A percentile compares a stretch with the other conserved stretches of the same genome.
These are phyloP conservation scores for Fragilariopsis cylindrus DNA, from an alignment of 108 stramenopile species.

Conservation along the genomic window DNA sequence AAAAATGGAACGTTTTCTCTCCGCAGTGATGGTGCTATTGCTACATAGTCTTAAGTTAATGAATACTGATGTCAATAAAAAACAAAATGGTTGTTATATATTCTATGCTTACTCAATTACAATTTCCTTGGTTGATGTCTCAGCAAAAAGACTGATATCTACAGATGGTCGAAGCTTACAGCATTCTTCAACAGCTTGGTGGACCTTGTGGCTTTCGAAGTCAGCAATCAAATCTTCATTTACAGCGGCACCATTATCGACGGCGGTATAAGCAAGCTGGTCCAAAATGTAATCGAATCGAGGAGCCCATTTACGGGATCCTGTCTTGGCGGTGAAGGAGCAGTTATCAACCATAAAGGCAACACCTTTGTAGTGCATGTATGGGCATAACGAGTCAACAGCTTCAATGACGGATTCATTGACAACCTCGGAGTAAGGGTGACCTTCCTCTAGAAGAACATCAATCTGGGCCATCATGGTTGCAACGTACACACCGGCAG, in stretches of 20 bases:
- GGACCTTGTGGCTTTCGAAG: conserved; percentile 92
- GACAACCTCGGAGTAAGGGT: conserved; percentile 98
- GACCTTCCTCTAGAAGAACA: conserved; percentile 94
- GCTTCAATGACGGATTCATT: conserved; percentile 99
- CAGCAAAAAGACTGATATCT: conserved; percentile 91
- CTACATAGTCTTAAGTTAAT: no score
- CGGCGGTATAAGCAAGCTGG: conserved; percentile 96
- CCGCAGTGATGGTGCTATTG: no score
- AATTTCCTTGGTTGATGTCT: conserved; percentile 95
- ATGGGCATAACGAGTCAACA: conserved; percentile 96
- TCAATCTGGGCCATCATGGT: conserved; percentile 99
- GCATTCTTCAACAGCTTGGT: conserved; percentile 94
- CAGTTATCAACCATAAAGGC: conserved; percentile 99
- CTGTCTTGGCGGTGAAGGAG: conserved; percentile 98
- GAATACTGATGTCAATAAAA: no score
- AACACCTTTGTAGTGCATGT: conserved; percentile 99
- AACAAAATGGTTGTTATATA: no score
- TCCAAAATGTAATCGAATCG: conserved; percentile 99
- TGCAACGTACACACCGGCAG: conserved; percentile 97
- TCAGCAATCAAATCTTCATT: conserved; percentile 83
- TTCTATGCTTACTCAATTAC: conserved; percentile 77
- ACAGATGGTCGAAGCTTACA: conserved; percentile 95
- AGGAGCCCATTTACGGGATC: conserved; percentile 97
- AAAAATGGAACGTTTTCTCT: no score
- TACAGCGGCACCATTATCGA: conserved; percentile 92